A percentile compares a stretch with the other conserved stretches of the same genome.
These are phyloP conservation scores for Pythium plurisporium DNA, from an alignment of 352 stramenopile genomes.

Conservation along the genomic window DNA sequence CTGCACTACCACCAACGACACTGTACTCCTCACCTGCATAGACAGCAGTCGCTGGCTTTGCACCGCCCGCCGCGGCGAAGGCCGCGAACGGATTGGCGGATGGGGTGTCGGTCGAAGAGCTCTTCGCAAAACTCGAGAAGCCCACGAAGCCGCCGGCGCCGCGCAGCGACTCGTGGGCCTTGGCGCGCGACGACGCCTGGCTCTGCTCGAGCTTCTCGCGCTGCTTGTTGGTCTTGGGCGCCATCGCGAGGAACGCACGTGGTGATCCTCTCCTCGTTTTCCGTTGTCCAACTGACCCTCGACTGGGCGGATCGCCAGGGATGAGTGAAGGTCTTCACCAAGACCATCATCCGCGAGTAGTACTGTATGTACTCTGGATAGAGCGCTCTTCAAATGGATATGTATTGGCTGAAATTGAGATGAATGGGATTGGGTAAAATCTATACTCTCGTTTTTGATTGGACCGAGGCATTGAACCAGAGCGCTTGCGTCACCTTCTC, in stretches of 20 bases:
- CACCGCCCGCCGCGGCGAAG: conserved; percentile 15
- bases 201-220: conserved; percentile 83
- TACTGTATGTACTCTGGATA: not conserved
- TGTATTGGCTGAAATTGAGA: conserved; percentile 9
- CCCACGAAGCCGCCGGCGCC: conserved; percentile 51
- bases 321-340: conserved; percentile 20
- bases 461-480: conserved; percentile 3
- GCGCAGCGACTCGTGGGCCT: conserved; percentile 56
- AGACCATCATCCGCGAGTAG: conserved; percentile 11
- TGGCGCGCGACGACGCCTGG: conserved; percentile 71
- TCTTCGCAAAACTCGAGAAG: conserved; percentile 66
- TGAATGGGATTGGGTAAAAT: not conserved
- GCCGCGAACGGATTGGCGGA: conserved; percentile 18
- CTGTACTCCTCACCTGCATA: conserved; percentile 17
- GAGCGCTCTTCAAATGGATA: not conserved
- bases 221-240: conserved; percentile 85
- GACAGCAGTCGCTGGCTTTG: conserved; percentile 2
- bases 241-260: conserved; percentile 14
- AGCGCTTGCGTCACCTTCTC: not conserved
- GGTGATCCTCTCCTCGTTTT: not conserved
- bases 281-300: conserved; percentile 2
- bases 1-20: no score
- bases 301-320: no score
- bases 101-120: not conserved
- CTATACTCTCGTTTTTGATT: conserved; percentile 14